phyloP scores from a whole-genome alignment of 2,329 filamentous ascomycete genomes.

The Talaromyces piceae region DNA sequence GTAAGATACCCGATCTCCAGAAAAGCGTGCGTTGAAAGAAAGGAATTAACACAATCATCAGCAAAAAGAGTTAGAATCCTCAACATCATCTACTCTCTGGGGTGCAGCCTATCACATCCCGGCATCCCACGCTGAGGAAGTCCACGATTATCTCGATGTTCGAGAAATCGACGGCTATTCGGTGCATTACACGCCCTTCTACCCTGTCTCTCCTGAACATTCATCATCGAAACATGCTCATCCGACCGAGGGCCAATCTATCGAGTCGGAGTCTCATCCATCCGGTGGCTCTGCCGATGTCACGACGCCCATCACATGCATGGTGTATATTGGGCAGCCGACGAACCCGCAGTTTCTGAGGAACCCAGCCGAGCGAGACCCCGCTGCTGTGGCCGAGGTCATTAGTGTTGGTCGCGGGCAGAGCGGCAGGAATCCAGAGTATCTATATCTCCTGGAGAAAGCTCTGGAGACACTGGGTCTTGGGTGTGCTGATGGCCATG shows the following conservation, averaged over 20 bases:
- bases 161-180: slow-evolving; percentile 96
- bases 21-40: slow-evolving; percentile 9
- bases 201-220: slow-evolving; percentile 44
- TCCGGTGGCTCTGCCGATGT: neutral
- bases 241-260: neutral
- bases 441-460: slow-evolving; percentile 71
- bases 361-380: slow-evolving; percentile 54
- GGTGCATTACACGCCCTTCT: slow-evolving; percentile 83
- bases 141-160: slow-evolving; percentile 85
- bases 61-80: slow-evolving; percentile 28
- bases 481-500: slow-evolving; percentile 74
- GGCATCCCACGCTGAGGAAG: slow-evolving; percentile 64
- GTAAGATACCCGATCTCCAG: slow-evolving; percentile 28
- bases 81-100: slow-evolving; percentile 59
- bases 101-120: slow-evolving; percentile 86
- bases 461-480: slow-evolving; percentile 65
- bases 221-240: slow-evolving; percentile 8
- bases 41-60: slow-evolving; percentile 12
- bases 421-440: slow-evolving; percentile 85
- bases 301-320: slow-evolving; percentile 42
- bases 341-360: slow-evolving; percentile 82
- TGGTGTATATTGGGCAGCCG: slow-evolving; percentile 93
- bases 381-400: slow-evolving; percentile 67
- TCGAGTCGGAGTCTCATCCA: neutral
- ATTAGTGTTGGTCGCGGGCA: slow-evolving; percentile 71